Evolutionary conservation across 2,329 filamentous ascomycete genomes (phyloP), one percentile per base, ranked within the genome.

Genomic region (Fonsecaea monophora): DNA sequence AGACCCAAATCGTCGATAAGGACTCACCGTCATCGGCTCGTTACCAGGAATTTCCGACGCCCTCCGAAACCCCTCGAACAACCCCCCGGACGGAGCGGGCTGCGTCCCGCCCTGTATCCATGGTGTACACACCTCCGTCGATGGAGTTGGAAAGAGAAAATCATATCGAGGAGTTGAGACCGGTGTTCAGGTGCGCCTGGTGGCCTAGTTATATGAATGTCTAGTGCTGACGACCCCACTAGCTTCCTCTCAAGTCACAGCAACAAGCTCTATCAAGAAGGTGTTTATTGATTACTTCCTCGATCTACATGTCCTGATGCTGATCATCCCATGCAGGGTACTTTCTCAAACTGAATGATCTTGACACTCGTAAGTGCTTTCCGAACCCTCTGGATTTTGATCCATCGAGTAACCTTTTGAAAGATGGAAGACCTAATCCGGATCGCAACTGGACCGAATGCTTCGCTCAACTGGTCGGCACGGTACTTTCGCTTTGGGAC

Each of bases 191-290:
- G 68, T 71, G 62, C 18, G 67, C 35, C 25, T 45, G 56, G 35
- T n/a, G 32, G 18, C 34, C 40, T 32, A 7, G 21, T 60, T 53
- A 45, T 53, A 65, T 64, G 30, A 30, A 25, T 25, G 13, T 15
- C 60, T 55, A 48, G 60, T 62, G 45, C 59, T 61, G 59, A 61
- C 59, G 48, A 8, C 21, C 35, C 48, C 50, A 30, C 50, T 57
- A 73, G 71, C 62, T 95, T 92, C 76, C 86, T 99, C 71, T 98
- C 97, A 81, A 95, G 90, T 79, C 95, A 99, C 78, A 90, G 89
- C 65, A 97, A 97, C 79, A 98, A 98, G 81, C 83, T 98, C 64
- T 99, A 98, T 78, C 94, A 97, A 73, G 95, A 99, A 81, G 95
- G 71, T 73, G 40, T 48, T 63, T 34, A 50, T 45, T 38, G 56